Evolutionary conservation across 2,329 filamentous ascomycete species (phyloP), one percentile per base, ranked within the genome.

Genomic region (Ascochyta clinopodiicola): DNA sequence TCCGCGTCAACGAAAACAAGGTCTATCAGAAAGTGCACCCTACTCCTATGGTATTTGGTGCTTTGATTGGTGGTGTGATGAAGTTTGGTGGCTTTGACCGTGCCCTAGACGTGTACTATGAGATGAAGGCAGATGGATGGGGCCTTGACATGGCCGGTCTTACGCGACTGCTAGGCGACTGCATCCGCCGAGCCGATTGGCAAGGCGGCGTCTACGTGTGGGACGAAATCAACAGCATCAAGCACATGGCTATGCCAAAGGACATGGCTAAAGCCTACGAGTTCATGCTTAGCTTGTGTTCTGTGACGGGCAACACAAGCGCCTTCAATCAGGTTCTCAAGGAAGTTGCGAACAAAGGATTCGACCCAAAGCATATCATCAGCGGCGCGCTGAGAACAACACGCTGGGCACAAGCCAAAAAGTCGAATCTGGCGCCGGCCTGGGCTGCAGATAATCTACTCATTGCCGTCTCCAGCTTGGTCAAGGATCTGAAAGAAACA

Each of bases 71-170:
- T 43, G 79, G 79, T 15, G 71, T 78, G 2, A 61, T 80, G 34
- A 71, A 75, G 44, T 81, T 81, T 56, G 71, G 73, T 24, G 79
- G 79, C 13, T 78, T 81, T 42, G 75, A 80, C 3, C 69, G 75
- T 10, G 75, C 79, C 10, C 59, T 80, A 8, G 66, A 75, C 2
- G 70, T 79, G 13, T 80, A 77, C 58, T 70, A 71, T 44, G 70
- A 74, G 31, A 77, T 81, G 74, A 74, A 75, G 15, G 56, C 66
- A 6, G 75, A 80, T 43, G 79, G 79, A 36, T 82, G 79, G 79
- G 78, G 79, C 9, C 63, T 81, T 8, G 75, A 77, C 48, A 68
- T 77, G 35, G 59, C 61, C 12, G 75, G 74, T 3, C 66, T 81
- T 5, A 71, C 64, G 1, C 67, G 72, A 13, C 66, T 81, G 31